phyloP scores from a whole-genome alignment of 495 filamentous ascomycete genomes.

The Pseudevernia furfuracea region DNA sequence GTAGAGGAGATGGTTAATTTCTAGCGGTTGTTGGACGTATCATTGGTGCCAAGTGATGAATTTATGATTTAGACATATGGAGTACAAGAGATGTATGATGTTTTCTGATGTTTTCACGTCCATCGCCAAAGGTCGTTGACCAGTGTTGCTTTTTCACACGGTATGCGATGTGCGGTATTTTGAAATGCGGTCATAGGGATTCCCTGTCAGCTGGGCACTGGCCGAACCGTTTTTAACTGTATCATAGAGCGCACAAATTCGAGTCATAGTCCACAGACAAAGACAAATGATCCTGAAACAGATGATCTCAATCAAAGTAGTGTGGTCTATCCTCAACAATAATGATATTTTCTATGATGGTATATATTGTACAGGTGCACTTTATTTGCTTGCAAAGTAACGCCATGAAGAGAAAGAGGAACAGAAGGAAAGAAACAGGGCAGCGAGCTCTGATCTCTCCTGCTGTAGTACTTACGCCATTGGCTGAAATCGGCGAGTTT shows the following conservation, averaged over 20 bases:
- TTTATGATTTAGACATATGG: neutral
- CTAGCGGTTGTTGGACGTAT: neutral
- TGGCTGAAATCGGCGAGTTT: neutral
- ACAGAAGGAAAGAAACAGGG: neutral
- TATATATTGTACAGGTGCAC: neutral
- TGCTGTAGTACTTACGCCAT: neutral
- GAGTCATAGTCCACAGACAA: no score
- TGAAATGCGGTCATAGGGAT: no score
- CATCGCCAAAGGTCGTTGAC: neutral
- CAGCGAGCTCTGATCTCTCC: neutral
- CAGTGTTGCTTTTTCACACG: neutral
- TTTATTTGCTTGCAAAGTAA: neutral
- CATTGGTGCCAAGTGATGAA: neutral
- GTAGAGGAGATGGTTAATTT: neutral
- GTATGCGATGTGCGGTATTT: no score
- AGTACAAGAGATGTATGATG: neutral
- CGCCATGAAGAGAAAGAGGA: neutral
- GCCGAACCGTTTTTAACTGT: no score
- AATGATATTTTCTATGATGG: neutral
- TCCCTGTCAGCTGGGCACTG: no score
- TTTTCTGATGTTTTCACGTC: neutral
- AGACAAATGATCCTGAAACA: neutral
- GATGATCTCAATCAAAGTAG: neutral
- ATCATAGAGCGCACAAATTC: neutral
- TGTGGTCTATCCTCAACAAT: neutral